Percentiles rank a stretch among this genome's conserved stretches.
Evolutionary conservation across 2,329 filamentous ascomycete species (phyloP).

Genomic region (Cryphonectria nitschkei): DNA sequence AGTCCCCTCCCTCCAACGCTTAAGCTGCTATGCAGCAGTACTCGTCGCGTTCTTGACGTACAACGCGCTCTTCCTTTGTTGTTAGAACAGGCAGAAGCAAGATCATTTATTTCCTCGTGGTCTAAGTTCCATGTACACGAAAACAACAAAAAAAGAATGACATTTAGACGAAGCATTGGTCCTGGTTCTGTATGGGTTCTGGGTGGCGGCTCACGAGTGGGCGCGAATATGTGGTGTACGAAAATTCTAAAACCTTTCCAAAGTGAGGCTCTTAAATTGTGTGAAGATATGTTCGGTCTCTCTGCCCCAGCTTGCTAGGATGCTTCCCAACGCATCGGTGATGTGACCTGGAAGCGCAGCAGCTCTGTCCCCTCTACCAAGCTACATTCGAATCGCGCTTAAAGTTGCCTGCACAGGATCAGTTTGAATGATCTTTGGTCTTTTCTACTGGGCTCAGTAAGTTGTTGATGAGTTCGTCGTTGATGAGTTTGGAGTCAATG

Average conservation of each 20-base stretch:
- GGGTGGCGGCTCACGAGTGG: constrained; percentile 35
- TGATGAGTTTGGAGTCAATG: background rate
- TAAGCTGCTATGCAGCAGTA: constrained; percentile 40
- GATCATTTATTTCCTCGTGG: constrained; percentile 30
- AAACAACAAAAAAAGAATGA: constrained; percentile 39
- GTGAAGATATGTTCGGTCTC: background rate
- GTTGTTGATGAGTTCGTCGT: background rate
- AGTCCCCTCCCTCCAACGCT: constrained; percentile 63
- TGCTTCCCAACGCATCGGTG: background rate
- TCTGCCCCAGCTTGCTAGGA: background rate
- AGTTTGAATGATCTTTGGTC: background rate
- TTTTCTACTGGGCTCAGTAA: background rate
- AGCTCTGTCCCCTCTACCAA: background rate
- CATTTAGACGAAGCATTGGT: constrained; percentile 29
- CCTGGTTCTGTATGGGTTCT: constrained; percentile 10
- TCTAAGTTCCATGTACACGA: constrained; percentile 38
- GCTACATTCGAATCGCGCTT: background rate
- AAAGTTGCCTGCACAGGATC: background rate
- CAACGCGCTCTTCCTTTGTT: constrained; percentile 42
- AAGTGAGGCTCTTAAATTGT: constrained; percentile 5
- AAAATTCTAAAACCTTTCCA: constrained; percentile 32
- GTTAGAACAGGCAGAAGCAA: constrained; percentile 39
- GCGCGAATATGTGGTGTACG: constrained; percentile 40
- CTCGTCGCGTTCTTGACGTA: constrained; percentile 1
- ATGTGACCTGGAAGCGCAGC: background rate